Conservation (phyloP, 495 filamentous ascomycete species). For the Usnea hakonensis region DNA sequence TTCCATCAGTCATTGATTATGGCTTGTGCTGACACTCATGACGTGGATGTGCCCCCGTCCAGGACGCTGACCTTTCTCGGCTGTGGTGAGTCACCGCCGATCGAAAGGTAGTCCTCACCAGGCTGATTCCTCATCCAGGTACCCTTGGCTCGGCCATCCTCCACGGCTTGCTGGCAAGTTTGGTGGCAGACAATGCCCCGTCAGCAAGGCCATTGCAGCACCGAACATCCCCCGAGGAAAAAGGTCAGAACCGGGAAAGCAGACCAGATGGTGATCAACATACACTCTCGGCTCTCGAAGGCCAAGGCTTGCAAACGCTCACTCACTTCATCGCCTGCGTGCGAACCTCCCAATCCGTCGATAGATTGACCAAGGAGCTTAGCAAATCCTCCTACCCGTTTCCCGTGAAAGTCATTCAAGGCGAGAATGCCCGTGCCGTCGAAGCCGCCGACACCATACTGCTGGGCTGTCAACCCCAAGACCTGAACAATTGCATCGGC, state of each 20-base stretch:
- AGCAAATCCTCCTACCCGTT: neutral
- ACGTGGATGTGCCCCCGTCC: neutral
- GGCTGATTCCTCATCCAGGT: slow-evolving; percentile 12
- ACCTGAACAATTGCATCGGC: slow-evolving; percentile 16
- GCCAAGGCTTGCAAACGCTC: slow-evolving; percentile 3
- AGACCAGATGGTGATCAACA: neutral
- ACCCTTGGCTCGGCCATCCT: slow-evolving; percentile 21
- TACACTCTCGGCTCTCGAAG: neutral
- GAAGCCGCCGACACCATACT: slow-evolving; percentile 23
- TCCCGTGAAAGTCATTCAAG: slow-evolving; percentile 15
- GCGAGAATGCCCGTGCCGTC: slow-evolving; percentile 21
- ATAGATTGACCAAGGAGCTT: slow-evolving; percentile 6
- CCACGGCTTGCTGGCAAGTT: slow-evolving; percentile 13
- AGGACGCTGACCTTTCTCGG: slow-evolving; percentile 19
- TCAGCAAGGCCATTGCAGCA: neutral
- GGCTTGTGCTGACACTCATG: neutral
- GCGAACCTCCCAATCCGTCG: slow-evolving; percentile 13
- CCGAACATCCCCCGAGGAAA: neutral
- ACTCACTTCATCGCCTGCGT: slow-evolving; percentile 21
- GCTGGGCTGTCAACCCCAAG: slow-evolving; percentile 25
- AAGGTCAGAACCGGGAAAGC: neutral
- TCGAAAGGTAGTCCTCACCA: no score
- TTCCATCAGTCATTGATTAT: neutral
- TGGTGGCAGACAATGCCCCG: neutral
- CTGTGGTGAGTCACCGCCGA: slow-evolving; percentile 12